A percentile compares a stretch with the other conserved stretches of the same genome.
Conservation (phyloP, 306 rosid genomes). For the Clitoria ternatea region DNA sequence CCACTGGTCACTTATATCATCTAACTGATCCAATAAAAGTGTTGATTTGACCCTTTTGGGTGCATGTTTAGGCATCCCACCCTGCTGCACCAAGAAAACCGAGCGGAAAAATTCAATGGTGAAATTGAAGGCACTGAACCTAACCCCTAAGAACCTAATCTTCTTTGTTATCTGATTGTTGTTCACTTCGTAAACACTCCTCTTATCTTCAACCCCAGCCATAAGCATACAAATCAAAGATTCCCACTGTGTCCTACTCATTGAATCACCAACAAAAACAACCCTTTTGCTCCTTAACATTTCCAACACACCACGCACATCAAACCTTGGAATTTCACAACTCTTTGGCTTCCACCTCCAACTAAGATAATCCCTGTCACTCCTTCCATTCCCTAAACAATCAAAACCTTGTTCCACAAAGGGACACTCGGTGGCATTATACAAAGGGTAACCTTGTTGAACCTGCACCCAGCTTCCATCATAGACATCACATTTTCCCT, state of each 20-base stretch:
- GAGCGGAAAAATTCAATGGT: slow-evolving; percentile 79
- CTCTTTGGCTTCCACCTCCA: slow-evolving; percentile 75
- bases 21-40: slow-evolving; percentile 64
- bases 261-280: slow-evolving; percentile 89
- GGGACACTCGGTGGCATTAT: slow-evolving; percentile 80
- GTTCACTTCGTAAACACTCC: slow-evolving; percentile 69
- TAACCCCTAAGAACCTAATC: slow-evolving; percentile 67
- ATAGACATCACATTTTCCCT: slow-evolving; percentile 47
- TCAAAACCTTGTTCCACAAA: slow-evolving; percentile 75
- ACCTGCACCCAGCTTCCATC: slow-evolving; percentile 68
- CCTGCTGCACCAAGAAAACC: slow-evolving; percentile 72
- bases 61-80: slow-evolving; percentile 50
- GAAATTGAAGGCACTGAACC: slow-evolving; percentile 68
- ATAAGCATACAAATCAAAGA: slow-evolving; percentile 78
- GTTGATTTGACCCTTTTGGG: slow-evolving; percentile 80
- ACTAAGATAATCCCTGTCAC: slow-evolving; percentile 56
- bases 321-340: slow-evolving; percentile 52
- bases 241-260: slow-evolving; percentile 94
- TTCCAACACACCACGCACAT: slow-evolving; percentile 51
- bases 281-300: slow-evolving; percentile 60
- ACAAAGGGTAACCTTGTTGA: slow-evolving; percentile 43
- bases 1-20: slow-evolving; percentile 67
- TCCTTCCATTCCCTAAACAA: slow-evolving; percentile 71
- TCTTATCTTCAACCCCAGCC: slow-evolving; percentile 78
- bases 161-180: slow-evolving; percentile 60